Evolutionary conservation across 2,329 filamentous ascomycete species (phyloP), one percentile per base, ranked within the genome.

Genomic region (Chaetomiaceae sp.): DNA sequence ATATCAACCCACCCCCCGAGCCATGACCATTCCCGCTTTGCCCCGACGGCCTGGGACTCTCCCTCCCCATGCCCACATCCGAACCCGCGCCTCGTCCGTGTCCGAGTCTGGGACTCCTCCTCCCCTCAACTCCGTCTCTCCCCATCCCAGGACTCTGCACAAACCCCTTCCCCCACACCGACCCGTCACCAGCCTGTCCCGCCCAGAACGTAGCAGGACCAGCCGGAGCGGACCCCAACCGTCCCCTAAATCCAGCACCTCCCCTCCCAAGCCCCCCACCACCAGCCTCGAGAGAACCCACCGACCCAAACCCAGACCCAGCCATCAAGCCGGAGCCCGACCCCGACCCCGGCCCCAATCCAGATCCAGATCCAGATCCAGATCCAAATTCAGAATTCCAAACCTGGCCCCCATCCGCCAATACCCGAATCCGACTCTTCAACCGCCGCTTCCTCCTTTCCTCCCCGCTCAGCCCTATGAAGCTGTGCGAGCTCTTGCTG

Each of bases 401-500:
- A 14, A 58, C 46, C 48, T 48, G 36, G 8, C 51, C 38, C 29
- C 52, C 55, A 16, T 57, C 55, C 23, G 27, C 30, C 29, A 73
- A 58, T 50, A 70, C 63, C 47, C 64, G 65, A 47, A 73, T 73
- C 20, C 66, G 67, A 36, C 65, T 66, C 59, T 68, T 67, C 42
- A 75, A 56, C 21, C 67, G 65, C 30, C 67, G 65, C 20, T 69
- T 62, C 54, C 68, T 62, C 56, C 64, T 66, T 47, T 74, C 70
- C 14, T 64, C 62, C 36, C 48, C 59, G 23, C 73, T 18, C n/a
- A n/a, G n/a, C n/a, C n/a, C n/a, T n/a, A n/a, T n/a, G n/a, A n/a
- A n/a, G n/a, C n/a, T n/a, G n/a, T n/a, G n/a, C n/a, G n/a, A n/a
- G n/a, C n/a, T n/a, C n/a, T n/a, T n/a, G n/a, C n/a, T n/a, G 5